Evolutionary conservation across 257 asterid genomes (phyloP).

Genomic region (Fraxinus pennsylvanica): DNA sequence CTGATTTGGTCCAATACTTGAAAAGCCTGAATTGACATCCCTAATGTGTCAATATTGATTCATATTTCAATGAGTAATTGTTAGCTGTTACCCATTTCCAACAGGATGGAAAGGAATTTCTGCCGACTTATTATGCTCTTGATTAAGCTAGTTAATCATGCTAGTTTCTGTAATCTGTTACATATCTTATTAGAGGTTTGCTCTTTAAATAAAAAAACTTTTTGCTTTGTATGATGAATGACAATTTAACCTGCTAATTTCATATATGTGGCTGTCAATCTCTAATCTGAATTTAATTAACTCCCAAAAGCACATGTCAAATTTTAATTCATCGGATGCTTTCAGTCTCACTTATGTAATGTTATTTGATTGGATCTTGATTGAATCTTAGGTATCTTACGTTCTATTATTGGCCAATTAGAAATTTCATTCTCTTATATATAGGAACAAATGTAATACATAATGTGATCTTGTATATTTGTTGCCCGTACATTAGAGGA

Average conservation of each 20-base stretch:
- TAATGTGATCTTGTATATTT: no score
- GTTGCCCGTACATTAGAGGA: no score
- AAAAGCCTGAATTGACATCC: constrained; percentile 7
- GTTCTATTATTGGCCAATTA: no score
- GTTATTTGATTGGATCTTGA: no score
- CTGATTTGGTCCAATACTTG: constrained; percentile 11
- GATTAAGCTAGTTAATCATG: not conserved
- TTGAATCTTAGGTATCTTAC: no score
- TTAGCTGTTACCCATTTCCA: not conserved
- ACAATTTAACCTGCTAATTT: not conserved
- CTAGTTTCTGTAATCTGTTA: not conserved
- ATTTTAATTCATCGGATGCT: no score
- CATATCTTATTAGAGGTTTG: not conserved
- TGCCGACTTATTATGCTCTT: not conserved
- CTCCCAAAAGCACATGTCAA: no score
- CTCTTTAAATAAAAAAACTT: not conserved
- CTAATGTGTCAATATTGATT: not conserved
- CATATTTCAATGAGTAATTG: not conserved
- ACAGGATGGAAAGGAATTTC: not conserved
- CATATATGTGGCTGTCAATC: not conserved
- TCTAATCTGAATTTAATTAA: no score
- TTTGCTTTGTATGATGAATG: not conserved
- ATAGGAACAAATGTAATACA: no score
- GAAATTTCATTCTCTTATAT: no score
- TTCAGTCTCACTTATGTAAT: no score